Base-by-base conservation (phyloP, 2,329 filamentous ascomycete species). In the Phoma sp. region DNA sequence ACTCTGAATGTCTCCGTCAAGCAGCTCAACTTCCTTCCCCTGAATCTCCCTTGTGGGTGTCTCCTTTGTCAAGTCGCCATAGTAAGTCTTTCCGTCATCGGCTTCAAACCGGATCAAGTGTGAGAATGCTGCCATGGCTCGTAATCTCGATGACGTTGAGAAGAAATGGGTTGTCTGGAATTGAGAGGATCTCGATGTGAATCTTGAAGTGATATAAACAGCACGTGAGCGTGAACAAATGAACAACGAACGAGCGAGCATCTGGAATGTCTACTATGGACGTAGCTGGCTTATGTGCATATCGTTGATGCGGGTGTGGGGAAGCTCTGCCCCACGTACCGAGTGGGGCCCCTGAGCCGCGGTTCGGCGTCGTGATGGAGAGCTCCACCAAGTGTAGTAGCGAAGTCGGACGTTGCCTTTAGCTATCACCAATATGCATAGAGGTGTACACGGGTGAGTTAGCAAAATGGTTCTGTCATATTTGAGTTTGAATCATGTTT, bases 31-130 rank as follows among this genome's bases (percentile, higher is more conserved):
- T 8, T 55, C 62, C 7, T 57, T 68, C 6, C 72, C 72, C 37
- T 67, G 54, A 39, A 74, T 72, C 24, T 72, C 67, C 33, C 48
- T 52, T 7, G 67, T 70, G 7, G 70, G 64, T 7, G 55, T 58
- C 50, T 70, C 68, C 27, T 66, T 65, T 6, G 58, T 63, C 45
- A 74, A 39, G 42, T 75, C 65, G 1, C 72, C 72, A 52, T 69
- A 74, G 11, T 64, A 59, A 0, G 57, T 61, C 42, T 69, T 65
- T 2, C 70, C 72, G 29, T 68, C 65, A 4, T 69, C 56, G 22
- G 58, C 62, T 30, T 67, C 52, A 46, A 75, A 75, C 1, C 72
- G 61, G 14, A 75, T 70, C 38, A 75, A 52, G 23, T 71, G 61
- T 39, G 73, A 66, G 47, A 74, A 74, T 7, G 62, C 38, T 24